Conservation (phyloP, 345 rosid species). For the Ricinus communis region DNA sequence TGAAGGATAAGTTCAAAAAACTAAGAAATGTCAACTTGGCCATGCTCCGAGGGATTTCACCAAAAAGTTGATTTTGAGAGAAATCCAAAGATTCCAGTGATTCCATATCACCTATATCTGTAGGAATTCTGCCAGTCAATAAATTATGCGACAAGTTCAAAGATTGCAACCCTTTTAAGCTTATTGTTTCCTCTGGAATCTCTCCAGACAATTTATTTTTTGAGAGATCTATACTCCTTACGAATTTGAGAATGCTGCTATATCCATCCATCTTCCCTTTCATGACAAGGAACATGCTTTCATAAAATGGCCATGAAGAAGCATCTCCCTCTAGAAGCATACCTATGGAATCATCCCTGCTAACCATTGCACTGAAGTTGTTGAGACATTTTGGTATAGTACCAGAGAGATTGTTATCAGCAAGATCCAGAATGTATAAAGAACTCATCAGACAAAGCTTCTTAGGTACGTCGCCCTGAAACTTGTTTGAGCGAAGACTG, state of each 20-base stretch:
- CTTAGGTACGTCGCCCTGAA: neutral
- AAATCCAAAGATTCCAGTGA: conserved; percentile 24
- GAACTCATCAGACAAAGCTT: neutral
- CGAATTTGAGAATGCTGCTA: conserved; percentile 20
- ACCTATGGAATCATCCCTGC: neutral
- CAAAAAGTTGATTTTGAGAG: conserved; percentile 14
- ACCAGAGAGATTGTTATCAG: neutral
- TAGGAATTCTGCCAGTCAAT: conserved; percentile 20
- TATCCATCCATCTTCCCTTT: conserved; percentile 27
- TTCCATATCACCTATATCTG: conserved; percentile 19
- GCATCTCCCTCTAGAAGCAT: neutral
- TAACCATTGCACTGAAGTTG: neutral
- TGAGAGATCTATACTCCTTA: conserved; percentile 27
- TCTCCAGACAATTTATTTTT: conserved; percentile 16
- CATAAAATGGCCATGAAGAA: conserved; percentile 4
- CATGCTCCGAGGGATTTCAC: neutral
- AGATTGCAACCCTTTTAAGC: conserved; percentile 19
- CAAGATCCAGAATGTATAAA: neutral
- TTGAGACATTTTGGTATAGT: neutral
- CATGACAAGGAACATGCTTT: conserved; percentile 19
- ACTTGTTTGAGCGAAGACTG: neutral
- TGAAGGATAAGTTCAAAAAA: neutral
- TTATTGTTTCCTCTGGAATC: conserved; percentile 21
- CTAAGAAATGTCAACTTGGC: neutral
- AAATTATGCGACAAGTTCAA: conserved; percentile 28